These are phyloP conservation scores for Dactylonectria estremocensis DNA, from an alignment of 2,329 filamentous ascomycete species.

Conservation along the genomic window DNA sequence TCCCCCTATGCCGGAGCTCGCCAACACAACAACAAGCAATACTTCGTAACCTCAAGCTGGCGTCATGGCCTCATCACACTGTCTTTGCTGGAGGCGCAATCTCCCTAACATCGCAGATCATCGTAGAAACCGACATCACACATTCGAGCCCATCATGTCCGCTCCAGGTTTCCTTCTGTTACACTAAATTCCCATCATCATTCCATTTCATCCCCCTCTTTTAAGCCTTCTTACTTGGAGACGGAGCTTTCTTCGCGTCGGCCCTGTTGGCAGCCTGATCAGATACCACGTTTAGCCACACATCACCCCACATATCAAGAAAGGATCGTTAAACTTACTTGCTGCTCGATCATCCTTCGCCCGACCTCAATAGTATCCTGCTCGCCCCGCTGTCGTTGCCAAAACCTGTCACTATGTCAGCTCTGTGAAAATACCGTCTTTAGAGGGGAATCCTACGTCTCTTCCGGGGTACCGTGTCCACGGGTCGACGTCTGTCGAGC, in stretches of 20 bases:
- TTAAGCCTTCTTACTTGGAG: slow-evolving; percentile 42
- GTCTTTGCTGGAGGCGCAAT: not conserved
- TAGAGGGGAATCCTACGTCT: slow-evolving; percentile 58
- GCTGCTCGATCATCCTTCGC: slow-evolving; percentile 67
- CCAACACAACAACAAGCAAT: not conserved
- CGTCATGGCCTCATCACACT: not conserved
- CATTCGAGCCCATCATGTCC: not conserved
- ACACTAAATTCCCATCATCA: not conserved
- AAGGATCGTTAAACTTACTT: slow-evolving; percentile 43
- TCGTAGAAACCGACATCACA: not conserved
- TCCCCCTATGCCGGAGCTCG: not conserved
- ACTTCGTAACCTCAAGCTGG: not conserved
- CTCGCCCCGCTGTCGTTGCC: slow-evolving; percentile 72
- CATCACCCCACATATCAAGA: not conserved
- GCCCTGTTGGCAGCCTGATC: slow-evolving; percentile 33
- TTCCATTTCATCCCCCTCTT: slow-evolving; percentile 8
- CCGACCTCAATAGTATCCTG: slow-evolving; percentile 72
- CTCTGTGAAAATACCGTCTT: not conserved
- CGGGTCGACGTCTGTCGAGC: slow-evolving; percentile 66
- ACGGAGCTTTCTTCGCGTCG: slow-evolving; percentile 35
- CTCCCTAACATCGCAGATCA: not conserved
- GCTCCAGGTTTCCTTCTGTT: not conserved
- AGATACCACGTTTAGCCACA: slow-evolving; percentile 23
- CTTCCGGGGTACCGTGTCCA: slow-evolving; percentile 66
- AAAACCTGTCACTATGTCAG: slow-evolving; percentile 64